phyloP scores from a whole-genome alignment of 345 rosid species.

The Eutrema heterophyllum region DNA sequence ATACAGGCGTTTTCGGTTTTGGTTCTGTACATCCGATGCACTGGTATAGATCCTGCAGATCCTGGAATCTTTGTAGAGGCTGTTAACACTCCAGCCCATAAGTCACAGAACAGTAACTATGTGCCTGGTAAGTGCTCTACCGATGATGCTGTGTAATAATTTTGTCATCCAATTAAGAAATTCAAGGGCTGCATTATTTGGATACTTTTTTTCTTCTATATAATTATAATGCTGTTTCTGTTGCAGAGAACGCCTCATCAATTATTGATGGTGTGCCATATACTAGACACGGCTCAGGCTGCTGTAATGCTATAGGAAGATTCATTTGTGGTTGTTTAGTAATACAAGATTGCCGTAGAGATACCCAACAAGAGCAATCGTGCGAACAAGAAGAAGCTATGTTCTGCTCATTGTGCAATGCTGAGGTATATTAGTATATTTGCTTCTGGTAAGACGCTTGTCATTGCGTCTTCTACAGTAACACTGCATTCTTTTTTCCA shows the following conservation, averaged over 20 bases:
- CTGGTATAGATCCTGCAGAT: constrained; percentile 95
- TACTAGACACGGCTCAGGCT: constrained; percentile 40
- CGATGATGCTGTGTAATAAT: background rate
- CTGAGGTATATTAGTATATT: constrained; percentile 47
- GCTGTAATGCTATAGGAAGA: constrained; percentile 43
- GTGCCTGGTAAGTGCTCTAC: constrained; percentile 1
- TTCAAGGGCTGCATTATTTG: background rate
- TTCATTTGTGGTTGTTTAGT: constrained; percentile 63
- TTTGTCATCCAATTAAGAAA: background rate
- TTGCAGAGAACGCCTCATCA: constrained; percentile 45
- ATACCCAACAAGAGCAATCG: constrained; percentile 43
- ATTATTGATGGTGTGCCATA: constrained; percentile 45
- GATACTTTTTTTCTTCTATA: background rate
- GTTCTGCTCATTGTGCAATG: constrained; percentile 91
- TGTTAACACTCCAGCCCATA: constrained; percentile 48
- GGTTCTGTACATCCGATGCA: constrained; percentile 72
- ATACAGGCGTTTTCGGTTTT: constrained; percentile 70
- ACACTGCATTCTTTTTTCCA: background rate
- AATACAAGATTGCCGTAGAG: constrained; percentile 66
- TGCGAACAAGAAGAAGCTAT: constrained; percentile 61
- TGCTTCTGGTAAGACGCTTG: background rate
- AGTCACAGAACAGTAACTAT: constrained; percentile 40
- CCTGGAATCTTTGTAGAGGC: constrained; percentile 67
- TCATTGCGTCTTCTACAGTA: background rate
- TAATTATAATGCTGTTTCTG: background rate